Conservation (phyloP, 352 stramenopile species). For the Globisporangium okanoganense region DNA sequence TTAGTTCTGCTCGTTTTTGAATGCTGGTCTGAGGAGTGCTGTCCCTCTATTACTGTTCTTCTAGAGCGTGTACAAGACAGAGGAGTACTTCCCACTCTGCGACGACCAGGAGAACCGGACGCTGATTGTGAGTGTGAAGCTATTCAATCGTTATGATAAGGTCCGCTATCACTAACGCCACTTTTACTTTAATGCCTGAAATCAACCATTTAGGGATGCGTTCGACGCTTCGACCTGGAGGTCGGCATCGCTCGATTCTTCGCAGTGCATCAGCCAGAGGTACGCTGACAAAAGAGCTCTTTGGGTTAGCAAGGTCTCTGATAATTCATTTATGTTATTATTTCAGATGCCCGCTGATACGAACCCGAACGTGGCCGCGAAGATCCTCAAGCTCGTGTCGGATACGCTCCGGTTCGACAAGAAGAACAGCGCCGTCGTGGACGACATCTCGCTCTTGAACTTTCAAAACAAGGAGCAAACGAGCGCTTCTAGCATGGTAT, state of each 20-base stretch:
- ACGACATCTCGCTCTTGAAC: slow-evolving; percentile 70
- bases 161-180: no score
- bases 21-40: neutral
- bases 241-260: slow-evolving; percentile 74
- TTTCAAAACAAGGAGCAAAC: slow-evolving; percentile 53
- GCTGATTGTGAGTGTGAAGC: slow-evolving; percentile 38
- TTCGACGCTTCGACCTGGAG: slow-evolving; percentile 75
- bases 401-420: slow-evolving; percentile 71
- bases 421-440: slow-evolving; percentile 51
- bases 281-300: slow-evolving; percentile 9
- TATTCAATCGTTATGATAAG: no score
- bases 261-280: slow-evolving; percentile 58
- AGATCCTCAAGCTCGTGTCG: slow-evolving; percentile 69
- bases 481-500: slow-evolving; percentile 42
- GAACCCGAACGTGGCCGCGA: slow-evolving; percentile 52
- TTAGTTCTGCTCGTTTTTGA: neutral
- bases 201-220: slow-evolving; percentile 32
- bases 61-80: slow-evolving; percentile 68
- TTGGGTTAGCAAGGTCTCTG: no score
- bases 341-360: slow-evolving; percentile 55
- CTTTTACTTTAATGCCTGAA: no score
- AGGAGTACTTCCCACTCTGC: slow-evolving; percentile 80
- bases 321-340: no score
- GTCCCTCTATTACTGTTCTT: neutral
- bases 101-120: slow-evolving; percentile 45